These are phyloP conservation scores for Phanerodontia chrysosporium DNA, from an alignment of 768 basidiomycete genomes.

Conservation along the genomic window DNA sequence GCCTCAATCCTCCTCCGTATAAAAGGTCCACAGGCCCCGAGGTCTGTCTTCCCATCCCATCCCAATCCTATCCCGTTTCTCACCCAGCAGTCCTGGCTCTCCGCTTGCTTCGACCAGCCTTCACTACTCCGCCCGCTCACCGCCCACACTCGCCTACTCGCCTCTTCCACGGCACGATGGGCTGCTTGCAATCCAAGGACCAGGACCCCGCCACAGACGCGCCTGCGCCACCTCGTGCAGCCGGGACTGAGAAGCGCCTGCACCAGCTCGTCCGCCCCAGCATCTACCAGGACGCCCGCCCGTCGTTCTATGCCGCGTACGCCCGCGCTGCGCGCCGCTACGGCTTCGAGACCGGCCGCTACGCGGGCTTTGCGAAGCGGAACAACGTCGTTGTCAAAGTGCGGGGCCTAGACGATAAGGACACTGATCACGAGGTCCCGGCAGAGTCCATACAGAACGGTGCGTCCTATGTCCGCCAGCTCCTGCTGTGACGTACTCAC, in stretches of 20 bases:
- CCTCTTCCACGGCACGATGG: background rate
- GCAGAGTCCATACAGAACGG: constrained; percentile 28
- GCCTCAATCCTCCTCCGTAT: background rate
- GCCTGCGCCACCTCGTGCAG: background rate
- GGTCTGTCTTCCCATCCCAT: background rate
- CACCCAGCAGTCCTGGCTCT: background rate
- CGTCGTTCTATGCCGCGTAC: constrained; percentile 26
- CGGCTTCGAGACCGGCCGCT: constrained; percentile 24
- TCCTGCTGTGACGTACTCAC: background rate
- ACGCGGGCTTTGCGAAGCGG: constrained; percentile 25
- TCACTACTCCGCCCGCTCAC: background rate
- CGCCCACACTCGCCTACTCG: background rate
- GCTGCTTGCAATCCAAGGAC: constrained; percentile 6
- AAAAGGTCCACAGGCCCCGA: background rate
- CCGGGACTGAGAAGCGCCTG: constrained; percentile 6
- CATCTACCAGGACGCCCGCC: constrained; percentile 18
- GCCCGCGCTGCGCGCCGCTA: constrained; percentile 27
- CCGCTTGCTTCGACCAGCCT: background rate
- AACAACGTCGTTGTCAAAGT: constrained; percentile 28
- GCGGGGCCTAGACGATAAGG: constrained; percentile 19
- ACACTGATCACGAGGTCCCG: constrained; percentile 26
- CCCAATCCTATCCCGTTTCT: background rate
- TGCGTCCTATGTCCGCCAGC: constrained; percentile 7
- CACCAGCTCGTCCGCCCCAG: constrained; percentile 22
- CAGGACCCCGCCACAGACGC: constrained; percentile 3